Percentiles rank a stretch among this genome's conserved stretches.
These are phyloP conservation scores for Allium cepa DNA, from an alignment of 106 monocot genomes.

Conservation along the genomic window DNA sequence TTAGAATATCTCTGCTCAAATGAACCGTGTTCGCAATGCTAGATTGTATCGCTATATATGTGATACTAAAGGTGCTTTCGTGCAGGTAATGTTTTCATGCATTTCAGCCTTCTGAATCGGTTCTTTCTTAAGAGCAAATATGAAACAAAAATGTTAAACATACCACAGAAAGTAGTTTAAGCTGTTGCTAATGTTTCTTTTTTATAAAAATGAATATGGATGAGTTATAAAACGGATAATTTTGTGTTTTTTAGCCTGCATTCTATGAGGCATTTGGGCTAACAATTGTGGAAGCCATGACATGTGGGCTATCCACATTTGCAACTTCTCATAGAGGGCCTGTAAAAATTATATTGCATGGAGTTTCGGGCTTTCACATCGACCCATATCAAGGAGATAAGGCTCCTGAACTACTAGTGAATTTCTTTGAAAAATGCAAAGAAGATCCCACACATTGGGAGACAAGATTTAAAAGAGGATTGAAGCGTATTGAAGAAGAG, in stretches of 20 bases:
- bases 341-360: slow-evolving; percentile 28
- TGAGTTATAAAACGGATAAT: not conserved
- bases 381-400: slow-evolving; percentile 34
- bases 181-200: too few species aligned
- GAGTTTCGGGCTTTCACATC: slow-evolving; percentile 34
- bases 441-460: slow-evolving; percentile 24
- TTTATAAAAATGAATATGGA: too few species aligned
- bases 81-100: slow-evolving; percentile 17
- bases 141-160: not conserved
- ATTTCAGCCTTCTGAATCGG: too few species aligned
- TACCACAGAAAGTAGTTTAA: too few species aligned
- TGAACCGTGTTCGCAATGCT: slow-evolving; percentile 27
- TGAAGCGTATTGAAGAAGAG: slow-evolving; percentile 29
- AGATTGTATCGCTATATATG: slow-evolving; percentile 28
- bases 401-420: slow-evolving; percentile 21
- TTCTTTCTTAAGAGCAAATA: not conserved
- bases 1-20: slow-evolving; percentile 25
- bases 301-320: slow-evolving; percentile 30
- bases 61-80: slow-evolving; percentile 31
- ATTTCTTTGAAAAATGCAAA: slow-evolving; percentile 30
- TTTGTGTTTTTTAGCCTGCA: slow-evolving; percentile 17
- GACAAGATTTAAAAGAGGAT: slow-evolving; percentile 18
- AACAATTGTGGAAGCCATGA: slow-evolving; percentile 32
- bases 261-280: slow-evolving; percentile 43
- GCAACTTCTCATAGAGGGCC: slow-evolving; percentile 31